Evolutionary conservation across 805 yeast species (phyloP).

Genomic region (Jamesozyma gamospora): DNA sequence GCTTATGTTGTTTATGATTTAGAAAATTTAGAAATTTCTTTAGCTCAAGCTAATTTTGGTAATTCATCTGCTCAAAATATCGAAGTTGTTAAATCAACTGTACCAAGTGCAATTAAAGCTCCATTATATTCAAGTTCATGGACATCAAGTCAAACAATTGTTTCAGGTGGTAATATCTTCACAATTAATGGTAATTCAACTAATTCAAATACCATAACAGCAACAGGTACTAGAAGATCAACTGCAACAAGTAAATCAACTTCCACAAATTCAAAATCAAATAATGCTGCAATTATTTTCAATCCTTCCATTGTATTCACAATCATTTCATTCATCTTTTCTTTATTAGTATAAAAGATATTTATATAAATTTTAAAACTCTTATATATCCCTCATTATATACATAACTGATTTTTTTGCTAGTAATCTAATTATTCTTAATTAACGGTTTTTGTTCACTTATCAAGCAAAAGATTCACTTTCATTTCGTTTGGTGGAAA

Average conservation of each 20-base stretch:
- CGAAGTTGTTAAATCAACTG: constrained; percentile 33
- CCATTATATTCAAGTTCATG: constrained; percentile 38
- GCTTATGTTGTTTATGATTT: constrained; percentile 54
- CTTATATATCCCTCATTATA: too few relatives aligned
- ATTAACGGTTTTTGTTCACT: too few relatives aligned
- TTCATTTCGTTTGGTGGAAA: too few relatives aligned
- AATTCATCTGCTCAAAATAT: constrained; percentile 27
- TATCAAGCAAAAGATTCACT: too few relatives aligned
- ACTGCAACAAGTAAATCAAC: neutral
- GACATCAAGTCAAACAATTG: constrained; percentile 17
- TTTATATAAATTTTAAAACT: too few relatives aligned
- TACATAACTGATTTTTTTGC: too few relatives aligned
- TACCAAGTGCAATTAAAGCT: constrained; percentile 45
- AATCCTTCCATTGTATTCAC: neutral
- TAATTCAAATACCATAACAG: neutral
- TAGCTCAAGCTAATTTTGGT: constrained; percentile 37
- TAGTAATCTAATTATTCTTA: too few relatives aligned
- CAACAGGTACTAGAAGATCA: neutral
- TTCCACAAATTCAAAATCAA: neutral
- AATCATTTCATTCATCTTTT: neutral
- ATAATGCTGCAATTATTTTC: neutral
- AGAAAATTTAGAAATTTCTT: constrained; percentile 35
- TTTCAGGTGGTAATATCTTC: constrained; percentile 24
- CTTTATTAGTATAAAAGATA: neutral
- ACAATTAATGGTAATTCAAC: constrained; percentile 5